Percentiles rank a stretch among this genome's conserved stretches.
These are phyloP conservation scores for Termitomyces sp. DNA, from an alignment of 768 basidiomycete genomes.

Conservation along the genomic window DNA sequence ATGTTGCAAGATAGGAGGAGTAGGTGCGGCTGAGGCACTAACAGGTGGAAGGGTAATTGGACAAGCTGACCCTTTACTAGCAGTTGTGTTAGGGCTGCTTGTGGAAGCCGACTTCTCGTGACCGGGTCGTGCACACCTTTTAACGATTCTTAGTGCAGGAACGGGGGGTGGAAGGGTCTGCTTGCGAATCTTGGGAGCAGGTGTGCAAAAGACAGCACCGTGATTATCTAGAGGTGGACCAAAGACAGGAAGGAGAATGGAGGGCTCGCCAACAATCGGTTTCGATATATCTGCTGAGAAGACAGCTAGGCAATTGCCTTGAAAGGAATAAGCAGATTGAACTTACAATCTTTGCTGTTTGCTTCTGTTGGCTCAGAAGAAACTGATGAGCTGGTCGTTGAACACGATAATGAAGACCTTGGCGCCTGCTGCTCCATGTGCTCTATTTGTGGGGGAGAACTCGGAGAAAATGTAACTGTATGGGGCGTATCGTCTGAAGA, in stretches of 20 bases:
- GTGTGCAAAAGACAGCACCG: constrained; percentile 3
- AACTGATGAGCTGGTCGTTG: not conserved
- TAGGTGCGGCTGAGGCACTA: not conserved
- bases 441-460: not conserved
- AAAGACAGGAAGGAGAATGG: constrained; percentile 6
- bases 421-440: not conserved
- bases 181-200: constrained; percentile 9
- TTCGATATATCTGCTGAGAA: not conserved
- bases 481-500: not conserved
- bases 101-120: constrained; percentile 15
- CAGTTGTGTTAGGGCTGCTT: constrained; percentile 6
- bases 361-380: not conserved
- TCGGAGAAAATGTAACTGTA: not conserved
- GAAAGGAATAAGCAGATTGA: not conserved
- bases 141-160: constrained; percentile 44
- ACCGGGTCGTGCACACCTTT: constrained; percentile 23
- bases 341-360: not conserved
- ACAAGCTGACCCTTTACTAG: constrained; percentile 1
- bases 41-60: not conserved
- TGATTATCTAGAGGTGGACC: constrained; percentile 10
- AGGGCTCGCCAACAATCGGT: not conserved
- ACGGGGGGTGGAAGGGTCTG: constrained; percentile 29
- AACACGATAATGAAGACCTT: not conserved
- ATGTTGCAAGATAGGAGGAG: not conserved
- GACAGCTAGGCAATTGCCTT: not conserved